phyloP scores from a whole-genome alignment of 2,329 filamentous ascomycete species.

The Thermothelomyces thermophilus region DNA sequence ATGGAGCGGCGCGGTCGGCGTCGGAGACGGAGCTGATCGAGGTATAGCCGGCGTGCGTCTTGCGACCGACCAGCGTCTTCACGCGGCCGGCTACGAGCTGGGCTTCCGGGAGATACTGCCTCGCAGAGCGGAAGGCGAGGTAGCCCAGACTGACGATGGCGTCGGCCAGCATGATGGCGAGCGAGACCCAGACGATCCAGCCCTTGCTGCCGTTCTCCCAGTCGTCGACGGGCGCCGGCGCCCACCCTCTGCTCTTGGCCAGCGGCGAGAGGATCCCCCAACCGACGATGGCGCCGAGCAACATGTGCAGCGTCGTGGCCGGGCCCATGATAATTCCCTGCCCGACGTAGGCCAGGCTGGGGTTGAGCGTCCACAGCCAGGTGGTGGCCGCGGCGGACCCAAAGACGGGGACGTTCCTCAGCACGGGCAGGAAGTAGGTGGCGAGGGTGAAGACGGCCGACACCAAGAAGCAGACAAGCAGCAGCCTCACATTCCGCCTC shows the following conservation, averaged over 20 bases:
- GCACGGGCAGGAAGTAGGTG: conserved; percentile 82
- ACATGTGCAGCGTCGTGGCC: conserved; percentile 91
- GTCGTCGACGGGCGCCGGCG: conserved; percentile 74
- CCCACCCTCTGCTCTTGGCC: conserved; percentile 82
- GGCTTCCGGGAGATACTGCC: conserved; percentile 11
- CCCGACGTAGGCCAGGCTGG: conserved; percentile 92
- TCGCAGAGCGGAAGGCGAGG: conserved; percentile 51
- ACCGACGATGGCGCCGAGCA: conserved; percentile 78
- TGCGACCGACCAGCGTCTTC: conserved; percentile 4
- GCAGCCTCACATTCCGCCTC: conserved; percentile 44
- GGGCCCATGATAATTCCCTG: conserved; percentile 99
- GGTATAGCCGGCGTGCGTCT: conserved; percentile 14
- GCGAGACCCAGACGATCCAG: conserved; percentile 95
- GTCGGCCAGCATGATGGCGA: conserved; percentile 95
- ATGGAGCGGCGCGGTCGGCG: too few relatives aligned
- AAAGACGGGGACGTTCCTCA: conserved; percentile 83
- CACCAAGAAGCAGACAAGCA: conserved; percentile 50
- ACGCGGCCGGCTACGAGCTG: conserved; percentile 1
- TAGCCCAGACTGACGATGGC: conserved; percentile 82
- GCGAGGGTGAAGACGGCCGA: conserved; percentile 66
- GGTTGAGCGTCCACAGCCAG: conserved; percentile 96
- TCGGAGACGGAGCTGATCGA: conserved; percentile 5
- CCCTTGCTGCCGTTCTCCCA: conserved; percentile 94
- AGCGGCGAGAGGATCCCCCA: conserved; percentile 89
- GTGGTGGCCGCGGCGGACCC: conserved; percentile 64